phyloP scores from a whole-genome alignment of 2,329 filamentous ascomycete species.

The Geosmithia morbida region DNA sequence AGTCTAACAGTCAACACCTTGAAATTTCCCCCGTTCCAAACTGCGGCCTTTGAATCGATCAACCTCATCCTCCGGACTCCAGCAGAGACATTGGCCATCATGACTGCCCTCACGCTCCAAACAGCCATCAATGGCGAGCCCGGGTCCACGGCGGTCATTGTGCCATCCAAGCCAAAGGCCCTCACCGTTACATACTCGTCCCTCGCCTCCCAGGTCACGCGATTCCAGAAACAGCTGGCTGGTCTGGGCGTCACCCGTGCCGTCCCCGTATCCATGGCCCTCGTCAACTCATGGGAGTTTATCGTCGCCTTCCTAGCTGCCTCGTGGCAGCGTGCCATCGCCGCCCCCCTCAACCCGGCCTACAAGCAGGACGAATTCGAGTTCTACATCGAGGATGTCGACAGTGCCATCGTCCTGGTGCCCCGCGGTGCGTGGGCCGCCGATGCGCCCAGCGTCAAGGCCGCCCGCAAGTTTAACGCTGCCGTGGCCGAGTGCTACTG shows the following conservation, averaged over 20 bases:
- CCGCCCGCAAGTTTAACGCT: slow-evolving; percentile 64
- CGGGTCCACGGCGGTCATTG: slow-evolving; percentile 49
- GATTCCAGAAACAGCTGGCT: slow-evolving; percentile 68
- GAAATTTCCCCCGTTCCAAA: no score
- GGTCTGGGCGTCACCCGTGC: slow-evolving; percentile 54
- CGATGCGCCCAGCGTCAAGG: slow-evolving; percentile 57
- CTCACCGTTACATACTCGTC: slow-evolving; percentile 57
- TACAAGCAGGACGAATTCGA: slow-evolving; percentile 88
- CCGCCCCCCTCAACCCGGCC: slow-evolving; percentile 73
- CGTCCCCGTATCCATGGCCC: slow-evolving; percentile 67
- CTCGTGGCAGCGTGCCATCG: slow-evolving; percentile 71
- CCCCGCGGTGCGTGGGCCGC: slow-evolving; percentile 54
- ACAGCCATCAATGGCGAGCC: slow-evolving; percentile 31
- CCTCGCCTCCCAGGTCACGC: slow-evolving; percentile 48
- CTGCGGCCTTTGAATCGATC: no score
- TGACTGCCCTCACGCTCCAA: slow-evolving; percentile 29
- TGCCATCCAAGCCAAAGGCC: slow-evolving; percentile 48
- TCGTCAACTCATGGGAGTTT: slow-evolving; percentile 78
- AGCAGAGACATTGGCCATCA: slow-evolving; percentile 5
- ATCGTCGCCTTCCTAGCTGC: slow-evolving; percentile 77
- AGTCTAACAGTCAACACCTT: no score
- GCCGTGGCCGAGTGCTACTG: slow-evolving; percentile 83
- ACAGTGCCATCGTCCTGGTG: slow-evolving; percentile 64
- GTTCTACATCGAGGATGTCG: slow-evolving; percentile 82
- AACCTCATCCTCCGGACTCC: no score